Base-by-base conservation (phyloP, 768 basidiomycete species). In the Auricularia cornea region DNA sequence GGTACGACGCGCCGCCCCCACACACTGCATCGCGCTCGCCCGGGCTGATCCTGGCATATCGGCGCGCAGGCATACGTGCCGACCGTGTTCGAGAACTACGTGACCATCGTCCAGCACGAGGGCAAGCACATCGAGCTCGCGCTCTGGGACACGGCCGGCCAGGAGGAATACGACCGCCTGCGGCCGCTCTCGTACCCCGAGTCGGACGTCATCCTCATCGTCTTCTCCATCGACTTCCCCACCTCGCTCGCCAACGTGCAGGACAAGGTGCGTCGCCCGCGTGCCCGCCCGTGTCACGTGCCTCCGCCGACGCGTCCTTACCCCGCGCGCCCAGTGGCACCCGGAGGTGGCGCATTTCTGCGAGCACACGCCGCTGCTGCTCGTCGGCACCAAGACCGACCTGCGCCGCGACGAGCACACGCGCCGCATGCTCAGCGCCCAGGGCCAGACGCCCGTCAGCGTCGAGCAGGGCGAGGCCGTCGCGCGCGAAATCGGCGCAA, bases 101-200 rank as follows among this genome's bases (percentile, higher is more conserved):
- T 93, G 62, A 92, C 90, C 14, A 86, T 90, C 66, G 89, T 94
- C 40, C 79, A 85, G 59, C 92, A 89, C 69, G 93, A 95, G 29
- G 87, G 89, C 62, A 94, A 94, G 76, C 79, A 90, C 23, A 86
- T 99, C 65, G 93, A 97, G 71, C 83, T 99, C 51, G 96, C 97
- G n/a, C 81, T 99, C 20, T 99, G 96, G 94, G 94, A 98, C 76
- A 98, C 94, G 1, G 94, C 94, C 1, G 94, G 94, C 30, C 94
- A 97, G 74, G 94, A 98, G 76, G 94, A 98, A 77, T 98, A 97
- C 75, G 93, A 95, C 74, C 83, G 90, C 66, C 81, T 94, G 62
- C 82, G 91, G 67, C 90, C 91, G 23, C 79, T 94, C 66, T 90
- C 88, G 73, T 93, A 94, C 68, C 90, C 92, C 23, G 91, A 94